These are phyloP conservation scores for Trichoderma aggressivum DNA, from an alignment of 2,329 filamentous ascomycete genomes.

Conservation along the genomic window DNA sequence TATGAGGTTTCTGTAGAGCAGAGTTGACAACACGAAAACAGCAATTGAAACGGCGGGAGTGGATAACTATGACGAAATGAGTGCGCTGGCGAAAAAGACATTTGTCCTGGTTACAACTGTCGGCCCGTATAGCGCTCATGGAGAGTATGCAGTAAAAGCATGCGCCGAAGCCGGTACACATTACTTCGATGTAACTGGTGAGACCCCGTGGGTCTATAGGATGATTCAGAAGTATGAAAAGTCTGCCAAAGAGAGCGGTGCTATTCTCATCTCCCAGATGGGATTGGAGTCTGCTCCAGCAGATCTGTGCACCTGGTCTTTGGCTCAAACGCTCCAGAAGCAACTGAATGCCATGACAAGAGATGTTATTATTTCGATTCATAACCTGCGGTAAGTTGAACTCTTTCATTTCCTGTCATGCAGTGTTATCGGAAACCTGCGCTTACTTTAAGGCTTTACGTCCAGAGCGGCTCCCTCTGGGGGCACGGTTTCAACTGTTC, in stretches of 20 bases:
- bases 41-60: slow-evolving; percentile 53
- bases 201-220: slow-evolving; percentile 53
- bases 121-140: slow-evolving; percentile 56
- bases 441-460: not conserved
- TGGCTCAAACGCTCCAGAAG: slow-evolving; percentile 50
- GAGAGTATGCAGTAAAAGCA: slow-evolving; percentile 57
- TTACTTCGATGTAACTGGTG: slow-evolving; percentile 62
- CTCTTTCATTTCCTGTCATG: not conserved
- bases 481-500: slow-evolving; percentile 65
- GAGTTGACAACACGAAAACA: slow-evolving; percentile 23
- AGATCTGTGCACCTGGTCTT: slow-evolving; percentile 55
- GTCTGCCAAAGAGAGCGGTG: slow-evolving; percentile 51
- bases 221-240: slow-evolving; percentile 61
- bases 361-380: slow-evolving; percentile 52
- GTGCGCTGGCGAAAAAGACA: slow-evolving; percentile 52
- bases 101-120: slow-evolving; percentile 56
- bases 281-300: slow-evolving; percentile 61
- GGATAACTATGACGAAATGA: slow-evolving; percentile 44
- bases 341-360: slow-evolving; percentile 47
- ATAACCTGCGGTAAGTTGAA: slow-evolving; percentile 38
- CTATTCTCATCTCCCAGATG: slow-evolving; percentile 59
- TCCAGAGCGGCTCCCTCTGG: slow-evolving; percentile 49
- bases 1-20: too few relatives aligned
- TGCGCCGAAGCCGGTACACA: slow-evolving; percentile 62
- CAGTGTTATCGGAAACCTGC: not conserved